phyloP scores from a whole-genome alignment of 495 filamentous ascomycete genomes.

The Penicillium goetzii region DNA sequence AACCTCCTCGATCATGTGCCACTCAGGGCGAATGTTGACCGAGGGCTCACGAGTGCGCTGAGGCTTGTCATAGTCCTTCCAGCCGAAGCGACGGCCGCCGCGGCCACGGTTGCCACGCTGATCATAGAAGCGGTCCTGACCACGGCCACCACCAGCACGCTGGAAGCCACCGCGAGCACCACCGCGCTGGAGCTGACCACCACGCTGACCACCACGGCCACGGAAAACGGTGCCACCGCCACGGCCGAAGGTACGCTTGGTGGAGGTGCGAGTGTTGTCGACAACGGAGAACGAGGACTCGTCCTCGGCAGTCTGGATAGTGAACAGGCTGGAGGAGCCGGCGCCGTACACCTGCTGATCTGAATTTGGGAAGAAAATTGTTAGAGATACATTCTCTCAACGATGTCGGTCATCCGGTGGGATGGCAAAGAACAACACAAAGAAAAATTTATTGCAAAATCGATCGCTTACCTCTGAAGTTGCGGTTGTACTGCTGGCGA shows the following conservation, averaged over 20 bases:
- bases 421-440: slow-evolving; percentile 13
- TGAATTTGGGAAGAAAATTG: slow-evolving; percentile 37
- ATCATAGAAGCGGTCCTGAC: slow-evolving; percentile 66
- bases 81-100: slow-evolving; percentile 85
- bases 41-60: slow-evolving; percentile 93
- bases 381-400: not conserved
- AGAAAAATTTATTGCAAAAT: slow-evolving; percentile 8
- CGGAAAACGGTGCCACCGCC: slow-evolving; percentile 87
- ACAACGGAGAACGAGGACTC: slow-evolving; percentile 98
- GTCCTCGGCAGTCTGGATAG: slow-evolving; percentile 88
- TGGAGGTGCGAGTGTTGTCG: slow-evolving; percentile 83
- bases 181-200: slow-evolving; percentile 50
- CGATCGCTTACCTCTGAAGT: slow-evolving; percentile 73
- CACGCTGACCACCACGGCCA: slow-evolving; percentile 65
- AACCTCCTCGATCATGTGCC: slow-evolving; percentile 96
- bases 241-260: slow-evolving; percentile 84
- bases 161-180: slow-evolving; percentile 66
- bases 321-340: slow-evolving; percentile 82
- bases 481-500: slow-evolving; percentile 84
- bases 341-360: slow-evolving; percentile 98
- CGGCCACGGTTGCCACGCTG: slow-evolving; percentile 57
- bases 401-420: not conserved
- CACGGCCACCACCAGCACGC: slow-evolving; percentile 69
- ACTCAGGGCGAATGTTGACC: slow-evolving; percentile 91
- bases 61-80: slow-evolving; percentile 99